A percentile compares a stretch with the other conserved stretches of the same genome.
phyloP scores from a whole-genome alignment of 306 rosid genomes.

The Rubus idaeus region DNA sequence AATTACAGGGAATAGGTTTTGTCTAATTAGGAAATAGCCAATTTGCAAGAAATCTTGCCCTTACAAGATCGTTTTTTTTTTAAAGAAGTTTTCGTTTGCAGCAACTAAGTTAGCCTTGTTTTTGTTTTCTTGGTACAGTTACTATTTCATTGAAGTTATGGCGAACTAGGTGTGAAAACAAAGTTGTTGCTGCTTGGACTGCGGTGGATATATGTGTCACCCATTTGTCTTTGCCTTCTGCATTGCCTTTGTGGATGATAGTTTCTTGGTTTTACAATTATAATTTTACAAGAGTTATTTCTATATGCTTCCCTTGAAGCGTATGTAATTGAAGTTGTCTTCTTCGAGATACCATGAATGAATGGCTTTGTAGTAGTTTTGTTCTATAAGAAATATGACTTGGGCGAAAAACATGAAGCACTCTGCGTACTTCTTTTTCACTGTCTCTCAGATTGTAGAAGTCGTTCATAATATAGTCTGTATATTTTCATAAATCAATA shows the following conservation, averaged over 20 bases:
- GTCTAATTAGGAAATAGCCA: too few species aligned
- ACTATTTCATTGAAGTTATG: background rate
- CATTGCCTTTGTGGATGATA: slow-evolving; percentile 20
- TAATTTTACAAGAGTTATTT: background rate
- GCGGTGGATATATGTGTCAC: slow-evolving; percentile 14
- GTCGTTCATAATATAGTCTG: too few species aligned
- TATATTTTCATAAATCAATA: too few species aligned
- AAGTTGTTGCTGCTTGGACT: slow-evolving; percentile 19
- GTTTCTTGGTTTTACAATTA: background rate
- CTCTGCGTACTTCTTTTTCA: background rate
- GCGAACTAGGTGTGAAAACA: slow-evolving; percentile 17
- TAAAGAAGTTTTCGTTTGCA: background rate
- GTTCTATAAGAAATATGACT: background rate
- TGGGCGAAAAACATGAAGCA: too few species aligned
- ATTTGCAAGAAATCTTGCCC: too few species aligned
- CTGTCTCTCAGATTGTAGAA: too few species aligned
- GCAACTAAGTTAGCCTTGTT: background rate
- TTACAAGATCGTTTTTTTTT: too few species aligned
- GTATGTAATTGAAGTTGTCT: slow-evolving; percentile 4
- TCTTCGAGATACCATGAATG: background rate
- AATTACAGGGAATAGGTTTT: too few species aligned
- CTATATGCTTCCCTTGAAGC: background rate
- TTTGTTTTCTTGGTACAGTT: background rate
- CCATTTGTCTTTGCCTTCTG: slow-evolving; percentile 15
- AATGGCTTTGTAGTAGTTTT: background rate